phyloP scores from a whole-genome alignment of 225 moss, liverwort and hornwort species.

The Marchantia polymorpha region DNA sequence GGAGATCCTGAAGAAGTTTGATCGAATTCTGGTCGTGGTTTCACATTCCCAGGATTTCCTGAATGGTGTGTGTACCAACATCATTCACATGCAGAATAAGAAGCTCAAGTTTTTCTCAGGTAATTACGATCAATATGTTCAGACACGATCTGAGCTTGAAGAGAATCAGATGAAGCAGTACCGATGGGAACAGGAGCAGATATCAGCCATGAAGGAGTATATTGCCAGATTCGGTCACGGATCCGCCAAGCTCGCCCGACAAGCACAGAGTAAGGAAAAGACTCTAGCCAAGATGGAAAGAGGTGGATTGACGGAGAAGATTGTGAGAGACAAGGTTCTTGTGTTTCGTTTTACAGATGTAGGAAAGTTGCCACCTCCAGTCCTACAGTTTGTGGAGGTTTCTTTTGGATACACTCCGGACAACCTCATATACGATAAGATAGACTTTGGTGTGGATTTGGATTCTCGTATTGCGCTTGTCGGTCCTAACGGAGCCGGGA shows the following conservation, averaged over 20 bases:
- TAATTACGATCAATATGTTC: slow-evolving; percentile 76
- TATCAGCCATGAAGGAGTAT: slow-evolving; percentile 86
- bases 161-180: slow-evolving; percentile 98
- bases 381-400: slow-evolving; percentile 77
- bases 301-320: slow-evolving; percentile 84
- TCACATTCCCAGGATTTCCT: slow-evolving; percentile 90
- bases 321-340: slow-evolving; percentile 70
- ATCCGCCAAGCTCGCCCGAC: slow-evolving; percentile 85
- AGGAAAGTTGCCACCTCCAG: slow-evolving; percentile 84
- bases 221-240: slow-evolving; percentile 89
- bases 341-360: slow-evolving; percentile 91
- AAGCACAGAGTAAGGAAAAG: slow-evolving; percentile 94
- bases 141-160: slow-evolving; percentile 77
- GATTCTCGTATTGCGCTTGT: slow-evolving; percentile 85
- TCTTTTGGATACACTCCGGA: slow-evolving; percentile 73
- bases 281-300: slow-evolving; percentile 93
- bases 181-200: slow-evolving; percentile 92
- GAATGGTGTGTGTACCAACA: slow-evolving; percentile 86
- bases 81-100: slow-evolving; percentile 89
- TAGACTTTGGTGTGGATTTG: slow-evolving; percentile 85
- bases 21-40: slow-evolving; percentile 81
- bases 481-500: slow-evolving; percentile 85
- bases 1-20: slow-evolving; percentile 80
- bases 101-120: slow-evolving; percentile 83
- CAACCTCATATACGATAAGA: slow-evolving; percentile 58